Percentiles rank a stretch among this genome's conserved stretches.
phyloP scores from a whole-genome alignment of 257 asterid genomes.

The Mentha longifolia region DNA sequence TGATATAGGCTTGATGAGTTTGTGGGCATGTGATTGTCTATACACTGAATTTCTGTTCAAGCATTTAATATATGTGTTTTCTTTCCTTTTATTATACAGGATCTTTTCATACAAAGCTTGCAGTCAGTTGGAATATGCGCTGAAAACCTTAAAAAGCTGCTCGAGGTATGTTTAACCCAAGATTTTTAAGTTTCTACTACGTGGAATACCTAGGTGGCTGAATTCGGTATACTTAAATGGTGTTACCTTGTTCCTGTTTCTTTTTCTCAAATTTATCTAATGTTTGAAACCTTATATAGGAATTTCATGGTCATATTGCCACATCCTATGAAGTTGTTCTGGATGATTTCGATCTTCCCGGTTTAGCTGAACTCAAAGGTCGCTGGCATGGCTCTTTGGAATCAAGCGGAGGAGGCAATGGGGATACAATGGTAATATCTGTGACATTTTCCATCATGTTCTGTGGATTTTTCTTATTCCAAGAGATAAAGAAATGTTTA shows the following conservation, averaged over 20 bases:
- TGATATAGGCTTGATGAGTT: slow-evolving; percentile 11
- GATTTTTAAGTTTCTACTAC: slow-evolving; percentile 18
- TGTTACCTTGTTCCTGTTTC: slow-evolving; percentile 24
- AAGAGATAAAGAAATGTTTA: slow-evolving; percentile 7
- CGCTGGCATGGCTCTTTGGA: slow-evolving; percentile 92
- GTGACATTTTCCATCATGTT: slow-evolving; percentile 14
- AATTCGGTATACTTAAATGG: not conserved
- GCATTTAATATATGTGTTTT: slow-evolving; percentile 29
- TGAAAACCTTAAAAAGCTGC: slow-evolving; percentile 90
- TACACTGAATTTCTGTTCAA: slow-evolving; percentile 15
- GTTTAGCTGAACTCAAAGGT: slow-evolving; percentile 96
- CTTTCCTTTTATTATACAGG: slow-evolving; percentile 50
- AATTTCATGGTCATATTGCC: slow-evolving; percentile 80
- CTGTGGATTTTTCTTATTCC: slow-evolving; percentile 30
- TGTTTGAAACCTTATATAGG: slow-evolving; percentile 53
- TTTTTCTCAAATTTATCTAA: slow-evolving; percentile 26
- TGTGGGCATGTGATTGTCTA: slow-evolving; percentile 15
- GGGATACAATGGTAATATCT: slow-evolving; percentile 85
- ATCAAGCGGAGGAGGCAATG: slow-evolving; percentile 99
- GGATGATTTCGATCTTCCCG: slow-evolving; percentile 92
- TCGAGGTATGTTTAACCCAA: slow-evolving; percentile 66
- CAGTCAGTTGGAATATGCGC: slow-evolving; percentile 84
- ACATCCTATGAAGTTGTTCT: slow-evolving; percentile 80
- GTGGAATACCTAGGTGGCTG: slow-evolving; percentile 27
- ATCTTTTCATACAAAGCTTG: slow-evolving; percentile 88